Evolutionary conservation across 805 yeast species (phyloP), one percentile per base, ranked within the genome.

Genomic region (Nakazawaea molendinolei): DNA sequence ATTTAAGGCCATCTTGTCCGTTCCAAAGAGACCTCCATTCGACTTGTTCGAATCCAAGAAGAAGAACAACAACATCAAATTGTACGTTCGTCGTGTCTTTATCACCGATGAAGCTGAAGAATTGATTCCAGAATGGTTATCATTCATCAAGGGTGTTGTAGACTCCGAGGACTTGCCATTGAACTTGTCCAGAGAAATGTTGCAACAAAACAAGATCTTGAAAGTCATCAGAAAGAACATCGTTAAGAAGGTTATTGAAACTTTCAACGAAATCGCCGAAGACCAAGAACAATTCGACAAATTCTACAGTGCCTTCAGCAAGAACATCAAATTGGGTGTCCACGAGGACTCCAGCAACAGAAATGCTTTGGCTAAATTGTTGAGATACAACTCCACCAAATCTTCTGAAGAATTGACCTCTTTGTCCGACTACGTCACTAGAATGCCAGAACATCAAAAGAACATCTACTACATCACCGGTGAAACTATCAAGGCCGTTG

Each of bases 371-470:
- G 90, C 99, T 53, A 92, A 92, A 74, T 77, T 92, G 60, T 76
- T 92, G 70, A 84, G 99, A 74, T 92, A 76, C 83, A 75, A 87
- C 82, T 87, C 97, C 40, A 89, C 97, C 60, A 90, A 89, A 75
- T 81, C 96, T 48, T 60, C 76, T 53, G 98, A 90, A 60, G 98
- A 92, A 74, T 63, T 74, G 65, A 90, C 97, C 50, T 90, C 97
- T 26, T 77, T 92, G 59, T 69, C 94, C 51, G 99, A 92, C 73
- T 92, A 92, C 72, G 95, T 92, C 48, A 90, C 97, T 51, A 85
- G 97, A 73, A 92, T 92, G 99, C 95, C 92, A 65, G 97, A 87
- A 71, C 96, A 86, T 76, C 99, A 92, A 76, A 89, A 92, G 92
- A 92, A 92, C 77, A 86, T 92, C 60, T 92, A 92, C 81, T 92